Evolutionary conservation across 176 grass and related monocot genomes (phyloP).

Genomic region (Paspalum notatum): DNA sequence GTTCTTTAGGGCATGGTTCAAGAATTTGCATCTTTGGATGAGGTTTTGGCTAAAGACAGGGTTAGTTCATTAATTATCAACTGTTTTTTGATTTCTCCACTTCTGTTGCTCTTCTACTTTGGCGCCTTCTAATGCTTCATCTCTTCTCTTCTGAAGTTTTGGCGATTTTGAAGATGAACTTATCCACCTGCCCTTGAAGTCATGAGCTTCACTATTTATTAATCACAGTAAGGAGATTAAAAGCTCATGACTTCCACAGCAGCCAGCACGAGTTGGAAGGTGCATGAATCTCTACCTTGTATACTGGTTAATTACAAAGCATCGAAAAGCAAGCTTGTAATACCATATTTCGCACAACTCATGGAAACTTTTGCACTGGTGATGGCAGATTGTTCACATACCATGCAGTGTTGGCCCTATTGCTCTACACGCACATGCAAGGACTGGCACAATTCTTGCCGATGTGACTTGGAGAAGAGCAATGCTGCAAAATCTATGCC

Average conservation of each 20-base stretch:
- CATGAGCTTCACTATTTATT: conserved; percentile 42
- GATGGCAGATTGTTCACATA: conserved; percentile 39
- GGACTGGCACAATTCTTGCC: background rate
- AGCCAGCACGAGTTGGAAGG: conserved; percentile 36
- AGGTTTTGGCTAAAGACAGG: conserved; percentile 40
- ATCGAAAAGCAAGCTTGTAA: background rate
- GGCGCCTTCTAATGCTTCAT: conserved; percentile 26
- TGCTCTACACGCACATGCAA: conserved; percentile 21
- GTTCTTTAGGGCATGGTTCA: conserved; percentile 49
- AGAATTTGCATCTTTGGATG: conserved; percentile 53
- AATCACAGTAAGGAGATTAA: conserved; percentile 43
- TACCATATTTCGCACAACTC: background rate
- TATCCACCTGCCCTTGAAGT: conserved; percentile 54
- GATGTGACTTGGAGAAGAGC: conserved; percentile 25
- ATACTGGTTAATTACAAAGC: background rate
- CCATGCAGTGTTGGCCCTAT: background rate
- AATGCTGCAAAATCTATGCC: conserved; percentile 14
- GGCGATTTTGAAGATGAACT: conserved; percentile 40
- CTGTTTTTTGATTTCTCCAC: background rate
- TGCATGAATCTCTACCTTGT: conserved; percentile 29
- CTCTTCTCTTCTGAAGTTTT: conserved; percentile 39
- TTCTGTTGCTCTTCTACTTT: conserved; percentile 13
- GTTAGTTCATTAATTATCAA: conserved; percentile 39
- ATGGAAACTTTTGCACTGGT: conserved; percentile 4
- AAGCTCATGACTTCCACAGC: conserved; percentile 43